These are phyloP conservation scores for Aurinia saxatilis DNA, from an alignment of 345 rosid genomes.

Conservation along the genomic window DNA sequence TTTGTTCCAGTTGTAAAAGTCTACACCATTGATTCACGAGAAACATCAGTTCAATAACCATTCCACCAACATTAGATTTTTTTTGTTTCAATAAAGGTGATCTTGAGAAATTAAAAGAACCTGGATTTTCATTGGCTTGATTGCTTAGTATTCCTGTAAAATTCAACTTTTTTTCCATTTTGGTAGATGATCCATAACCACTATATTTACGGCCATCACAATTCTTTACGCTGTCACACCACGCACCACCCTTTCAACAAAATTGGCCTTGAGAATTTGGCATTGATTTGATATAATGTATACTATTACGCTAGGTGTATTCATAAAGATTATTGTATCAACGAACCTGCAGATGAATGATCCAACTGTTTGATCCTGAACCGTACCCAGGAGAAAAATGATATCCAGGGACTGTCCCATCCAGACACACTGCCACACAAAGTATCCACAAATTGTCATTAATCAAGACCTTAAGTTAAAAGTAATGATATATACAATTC, in stretches of 20 bases:
- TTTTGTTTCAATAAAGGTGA: background rate
- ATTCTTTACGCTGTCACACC: conserved; percentile 68
- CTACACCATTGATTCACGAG: conserved; percentile 27
- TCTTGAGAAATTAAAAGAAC: conserved; percentile 18
- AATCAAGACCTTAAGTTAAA: no score
- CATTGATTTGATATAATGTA: background rate
- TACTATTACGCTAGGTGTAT: background rate
- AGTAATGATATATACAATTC: no score
- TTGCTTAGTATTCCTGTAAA: conserved; percentile 73
- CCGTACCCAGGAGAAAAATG: conserved; percentile 65
- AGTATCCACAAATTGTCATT: no score
- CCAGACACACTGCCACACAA: conserved; percentile 71
- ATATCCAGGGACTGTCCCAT: conserved; percentile 93
- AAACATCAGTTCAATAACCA: background rate
- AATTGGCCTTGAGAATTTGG: background rate
- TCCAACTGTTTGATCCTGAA: conserved; percentile 70
- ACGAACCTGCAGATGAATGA: conserved; percentile 71
- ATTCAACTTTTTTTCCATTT: conserved; percentile 52
- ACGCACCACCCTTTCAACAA: conserved; percentile 74
- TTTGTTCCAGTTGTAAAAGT: conserved; percentile 94
- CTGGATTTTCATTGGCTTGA: conserved; percentile 72
- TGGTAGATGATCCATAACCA: conserved; percentile 58
- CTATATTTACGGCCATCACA: conserved; percentile 56
- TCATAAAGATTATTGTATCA: background rate
- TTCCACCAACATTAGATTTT: background rate